Evolutionary conservation across 352 stramenopile genomes (phyloP).

Genomic region (Peronosclerospora sorghi): DNA sequence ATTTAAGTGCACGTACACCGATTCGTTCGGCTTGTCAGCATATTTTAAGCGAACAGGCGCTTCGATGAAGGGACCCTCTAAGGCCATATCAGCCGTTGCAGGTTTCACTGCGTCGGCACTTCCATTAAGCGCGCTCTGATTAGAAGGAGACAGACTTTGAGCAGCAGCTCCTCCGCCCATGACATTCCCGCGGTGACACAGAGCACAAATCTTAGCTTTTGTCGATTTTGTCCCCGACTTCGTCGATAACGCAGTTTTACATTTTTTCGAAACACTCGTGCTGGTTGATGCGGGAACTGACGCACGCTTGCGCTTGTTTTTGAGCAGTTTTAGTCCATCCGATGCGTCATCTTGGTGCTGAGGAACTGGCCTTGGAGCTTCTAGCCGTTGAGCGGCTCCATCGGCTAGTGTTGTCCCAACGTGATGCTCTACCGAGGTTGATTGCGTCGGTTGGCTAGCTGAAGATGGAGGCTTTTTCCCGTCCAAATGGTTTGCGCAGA

Average conservation of each 20-base stretch:
- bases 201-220: slow-evolving; percentile 36
- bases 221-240: slow-evolving; percentile 6
- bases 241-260: slow-evolving; percentile 6
- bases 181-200: slow-evolving; percentile 47
- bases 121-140: slow-evolving; percentile 6
- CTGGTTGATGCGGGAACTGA: slow-evolving; percentile 9
- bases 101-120: slow-evolving; percentile 11
- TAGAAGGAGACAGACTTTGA: slow-evolving; percentile 1
- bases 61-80: slow-evolving; percentile 68
- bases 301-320: slow-evolving; percentile 24
- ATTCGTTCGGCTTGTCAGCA: slow-evolving; percentile 55
- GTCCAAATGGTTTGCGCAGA: slow-evolving; percentile 76
- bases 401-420: slow-evolving; percentile 8
- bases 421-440: background rate
- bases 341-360: slow-evolving; percentile 22
- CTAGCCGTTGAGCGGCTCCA: slow-evolving; percentile 11
- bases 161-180: slow-evolving; percentile 10
- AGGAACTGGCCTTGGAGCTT: slow-evolving; percentile 20
- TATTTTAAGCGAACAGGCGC: slow-evolving; percentile 61
- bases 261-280: slow-evolving; percentile 10
- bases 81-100: slow-evolving; percentile 20
- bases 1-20: slow-evolving; percentile 73
- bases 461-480: slow-evolving; percentile 23
- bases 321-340: slow-evolving; percentile 8
- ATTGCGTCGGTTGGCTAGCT: slow-evolving; percentile 1